A percentile compares a stretch with the other conserved stretches of the same genome.
Conservation (phyloP, 2,329 filamentous ascomycete species). For the Fusarium sp. region DNA sequence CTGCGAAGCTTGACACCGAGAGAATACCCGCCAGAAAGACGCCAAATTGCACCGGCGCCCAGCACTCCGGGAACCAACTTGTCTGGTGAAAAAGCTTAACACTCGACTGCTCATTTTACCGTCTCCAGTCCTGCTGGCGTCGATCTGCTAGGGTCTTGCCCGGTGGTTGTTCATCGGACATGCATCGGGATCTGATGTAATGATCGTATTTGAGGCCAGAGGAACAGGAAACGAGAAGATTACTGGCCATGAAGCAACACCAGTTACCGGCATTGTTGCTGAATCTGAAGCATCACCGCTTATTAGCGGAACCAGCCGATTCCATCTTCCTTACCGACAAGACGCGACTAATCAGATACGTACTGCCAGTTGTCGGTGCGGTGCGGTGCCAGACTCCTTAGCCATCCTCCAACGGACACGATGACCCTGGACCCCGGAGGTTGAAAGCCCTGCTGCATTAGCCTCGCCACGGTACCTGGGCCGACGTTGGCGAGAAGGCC, state of each 20-base stretch:
- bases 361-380: slow-evolving; percentile 21
- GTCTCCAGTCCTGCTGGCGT: slow-evolving; percentile 22
- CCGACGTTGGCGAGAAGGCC: slow-evolving; percentile 30
- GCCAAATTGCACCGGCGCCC: slow-evolving; percentile 33
- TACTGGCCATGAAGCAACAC: neutral
- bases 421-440: slow-evolving; percentile 32
- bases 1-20: slow-evolving; percentile 22
- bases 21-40: slow-evolving; percentile 15
- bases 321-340: slow-evolving; percentile 11
- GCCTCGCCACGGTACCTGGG: slow-evolving; percentile 32
- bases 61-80: slow-evolving; percentile 31
- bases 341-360: slow-evolving; percentile 11
- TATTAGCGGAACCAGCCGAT: slow-evolving; percentile 6
- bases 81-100: slow-evolving; percentile 35
- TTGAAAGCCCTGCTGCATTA: slow-evolving; percentile 41
- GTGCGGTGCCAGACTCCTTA: slow-evolving; percentile 14
- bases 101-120: slow-evolving; percentile 37
- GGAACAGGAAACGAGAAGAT: slow-evolving; percentile 11
- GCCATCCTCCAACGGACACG: slow-evolving; percentile 34
- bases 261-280: slow-evolving; percentile 5
- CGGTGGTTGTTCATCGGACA: slow-evolving; percentile 20
- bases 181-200: slow-evolving; percentile 27
- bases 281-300: neutral
- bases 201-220: slow-evolving; percentile 12
- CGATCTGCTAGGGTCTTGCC: slow-evolving; percentile 27